Base-by-base conservation (phyloP, 2,329 filamentous ascomycete species). In the Alternaria triticimaculans region DNA sequence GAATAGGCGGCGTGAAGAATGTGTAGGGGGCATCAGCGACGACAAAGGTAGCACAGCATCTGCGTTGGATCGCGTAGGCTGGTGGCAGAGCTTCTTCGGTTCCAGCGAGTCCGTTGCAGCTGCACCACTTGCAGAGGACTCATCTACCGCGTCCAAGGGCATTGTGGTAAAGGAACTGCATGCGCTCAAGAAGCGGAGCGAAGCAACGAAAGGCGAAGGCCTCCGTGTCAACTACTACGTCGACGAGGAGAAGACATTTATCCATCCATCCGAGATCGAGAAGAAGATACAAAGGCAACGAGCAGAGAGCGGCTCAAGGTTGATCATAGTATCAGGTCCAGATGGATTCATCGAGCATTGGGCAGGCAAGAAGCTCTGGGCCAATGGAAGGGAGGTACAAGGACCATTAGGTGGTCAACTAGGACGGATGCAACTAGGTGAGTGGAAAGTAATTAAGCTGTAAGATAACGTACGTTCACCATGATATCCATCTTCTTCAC, bases 271-370 rank as follows among this genome's bases (percentile, higher is more conserved):
- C 7, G 75, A 82, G 30, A 75, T 85, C 8, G 72, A 69, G 41
- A 72, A 72, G 56, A 69, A 63, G 33, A 63, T 76, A 43, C 56
- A 60, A n/a, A 63, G 68, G 25, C 57, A 62, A 23, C 60, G 64
- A 41, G 58, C 71, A 33, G 71, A 72, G 11, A 72, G 80, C 1
- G 85, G 87, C 1, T 87, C 86, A 66, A 89, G 89, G 63, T 78
- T 97, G 20, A 83, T 97, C n/a, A 84, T 97, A 60, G 87, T 98
- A 2, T 97, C 94, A 1, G 96, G 96, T 0, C 95, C 96, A 0
- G 93, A 97, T 58, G 95, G 96, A 0, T 98, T 98, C 80, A 86
- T 98, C 43, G 86, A 87, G 46, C 87, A 91, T 67, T 92, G 92
- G 81, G 93, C 93, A 3, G 95, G 96, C 1, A 84, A 89, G 10